Evolutionary conservation across 2,329 filamentous ascomycete genomes (phyloP), one percentile per base, ranked within the genome.

Genomic region (Elsinoe fawcettii): DNA sequence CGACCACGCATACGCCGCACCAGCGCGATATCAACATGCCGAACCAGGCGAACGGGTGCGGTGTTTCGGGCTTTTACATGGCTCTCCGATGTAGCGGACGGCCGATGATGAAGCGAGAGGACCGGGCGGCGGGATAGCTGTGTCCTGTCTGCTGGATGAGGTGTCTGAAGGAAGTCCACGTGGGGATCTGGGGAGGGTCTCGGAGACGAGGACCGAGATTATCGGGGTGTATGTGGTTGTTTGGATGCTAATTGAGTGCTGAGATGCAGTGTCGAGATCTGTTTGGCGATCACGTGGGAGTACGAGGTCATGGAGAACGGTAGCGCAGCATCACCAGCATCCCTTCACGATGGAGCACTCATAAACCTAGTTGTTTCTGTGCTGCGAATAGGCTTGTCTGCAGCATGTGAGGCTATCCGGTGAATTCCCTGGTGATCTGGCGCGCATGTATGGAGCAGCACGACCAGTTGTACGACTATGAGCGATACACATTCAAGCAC

Each of bases 1-100:
- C 11, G 41, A 44, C 7, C 18, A 11, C 3, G 41, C 41, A 44
- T 43, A n/a, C 39, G 39, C 16, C 20, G 16, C 39, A 22, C 20
- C n/a, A n/a, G n/a, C 49, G 49, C 49, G 30, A 37, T 23, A 53
- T 53, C 49, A 39, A 53, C 25, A 23, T 22, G 18, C 49, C 49
- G 49, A 53, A n/a, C 32, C 16, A 39, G 4, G 49, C 49, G 49
- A 36, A 23, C 9, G 27, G 11, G n/a, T 32, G 32, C 32, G 1
- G 16, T 20, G 16, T 18, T 53, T 32, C 41, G 41, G 49, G 49
- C n/a, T 36, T 2, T 1, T 22, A 20, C 14, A 5, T 20, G 18
- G 27, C 8, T 18, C 8, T 11, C 1, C 14, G 23, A 14, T 30
- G 11, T 16, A 32, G 23, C 49, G 32, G 18, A 16, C 32, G 49